Base-by-base conservation (phyloP, 2,329 filamentous ascomycete genomes). In the Ascochyta clinopodiicola region DNA sequence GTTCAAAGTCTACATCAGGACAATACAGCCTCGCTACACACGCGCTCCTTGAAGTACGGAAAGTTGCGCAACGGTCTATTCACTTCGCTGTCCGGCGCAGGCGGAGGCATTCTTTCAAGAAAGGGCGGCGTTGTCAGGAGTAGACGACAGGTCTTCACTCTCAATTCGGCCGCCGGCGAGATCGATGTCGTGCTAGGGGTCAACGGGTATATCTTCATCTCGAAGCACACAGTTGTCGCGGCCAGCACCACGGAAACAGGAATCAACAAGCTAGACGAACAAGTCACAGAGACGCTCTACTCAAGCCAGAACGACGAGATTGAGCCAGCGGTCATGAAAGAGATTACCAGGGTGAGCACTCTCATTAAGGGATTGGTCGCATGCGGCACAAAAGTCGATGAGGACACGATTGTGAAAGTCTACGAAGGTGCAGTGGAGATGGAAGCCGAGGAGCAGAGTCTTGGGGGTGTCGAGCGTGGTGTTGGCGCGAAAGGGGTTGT, bases 191-290 rank as follows among this genome's bases (percentile, higher is more conserved):
- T 96, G 47, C 81, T 99, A 1, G 95, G 95, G 2, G 95, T 99
- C 35, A 99, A 99, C 69, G 95, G 95, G 1, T 98, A 96, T 73
- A 92, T 98, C 55, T 99, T 92, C 90, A 93, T 98, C 70, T 88
- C 88, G 76, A 93, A 91, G 79, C 92, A 96, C 67, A 79, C 89
- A 7, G 87, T 90, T 63, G 84, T 83, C 3, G 75, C 68, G 2
- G 76, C 83, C 38, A 78, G 80, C n/a, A 78, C 77, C 13, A 79
- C 79, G 50, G 82, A 80, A 71, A 86, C 80, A 9, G 82, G 83
- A 2, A 91, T 97, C 68, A 96, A 92, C 48, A 85, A 90, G 62
- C 84, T 97, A 74, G 95, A 98, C 75, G 95, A 99, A 78, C 87
- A 82, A 64, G 89, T 95, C 19, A 92, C 88, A 60, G 87, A 87